These are phyloP conservation scores for Acrasis kona DNA, from an alignment of 78 protist species.

Conservation along the genomic window DNA sequence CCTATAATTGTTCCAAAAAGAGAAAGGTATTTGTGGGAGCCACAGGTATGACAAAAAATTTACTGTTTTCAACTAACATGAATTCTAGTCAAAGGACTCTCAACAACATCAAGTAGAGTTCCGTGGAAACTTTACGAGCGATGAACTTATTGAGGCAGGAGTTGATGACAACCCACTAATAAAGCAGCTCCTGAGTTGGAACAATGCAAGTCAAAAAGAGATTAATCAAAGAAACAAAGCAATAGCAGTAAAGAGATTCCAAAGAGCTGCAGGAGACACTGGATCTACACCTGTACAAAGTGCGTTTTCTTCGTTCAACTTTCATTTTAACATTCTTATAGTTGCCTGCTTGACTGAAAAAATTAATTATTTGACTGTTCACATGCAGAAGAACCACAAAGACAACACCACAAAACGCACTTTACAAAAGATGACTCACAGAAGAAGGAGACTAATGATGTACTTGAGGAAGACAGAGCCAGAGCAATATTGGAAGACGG, in stretches of 20 bases:
- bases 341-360: background rate
- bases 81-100: too few relatives aligned
- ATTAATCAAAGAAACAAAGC: background rate
- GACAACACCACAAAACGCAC: background rate
- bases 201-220: background rate
- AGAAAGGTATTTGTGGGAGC: background rate
- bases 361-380: background rate
- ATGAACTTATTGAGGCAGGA: background rate
- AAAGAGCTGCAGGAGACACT: background rate
- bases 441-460: background rate
- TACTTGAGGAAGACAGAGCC: background rate
- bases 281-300: constrained; percentile 1
- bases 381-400: background rate
- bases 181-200: background rate
- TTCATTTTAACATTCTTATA: background rate
- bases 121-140: too few relatives aligned
- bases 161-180: background rate
- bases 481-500: background rate
- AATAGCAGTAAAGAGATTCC: background rate
- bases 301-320: background rate
- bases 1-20: background rate
- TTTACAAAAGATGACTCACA: background rate
- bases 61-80: background rate
- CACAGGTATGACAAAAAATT: background rate
- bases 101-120: too few relatives aligned